Percentiles rank a stretch among this genome's conserved stretches.
phyloP scores from a whole-genome alignment of 2,329 filamentous ascomycete species.

The Botrytis tulipae region DNA sequence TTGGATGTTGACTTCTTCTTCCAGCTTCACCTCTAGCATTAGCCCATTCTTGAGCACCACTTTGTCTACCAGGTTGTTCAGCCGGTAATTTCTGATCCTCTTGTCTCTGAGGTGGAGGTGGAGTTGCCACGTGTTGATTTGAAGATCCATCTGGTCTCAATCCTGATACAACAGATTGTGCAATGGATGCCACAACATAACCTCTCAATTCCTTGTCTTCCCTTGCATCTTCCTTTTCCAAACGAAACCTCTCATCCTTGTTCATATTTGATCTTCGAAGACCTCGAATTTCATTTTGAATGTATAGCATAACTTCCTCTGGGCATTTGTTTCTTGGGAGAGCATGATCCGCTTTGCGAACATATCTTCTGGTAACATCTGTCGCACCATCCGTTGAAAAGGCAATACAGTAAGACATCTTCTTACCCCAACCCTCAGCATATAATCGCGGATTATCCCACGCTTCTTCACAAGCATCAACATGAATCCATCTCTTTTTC shows the following conservation, averaged over 20 bases:
- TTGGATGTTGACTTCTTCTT: conserved; percentile 40
- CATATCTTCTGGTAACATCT: conserved; percentile 65
- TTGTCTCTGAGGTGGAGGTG: conserved; percentile 28
- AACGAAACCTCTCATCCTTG: conserved; percentile 79
- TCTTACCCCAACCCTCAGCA: conserved; percentile 92
- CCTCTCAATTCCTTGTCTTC: conserved; percentile 74
- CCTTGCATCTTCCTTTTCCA: conserved; percentile 75
- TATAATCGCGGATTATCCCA: conserved; percentile 95
- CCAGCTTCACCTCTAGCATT: conserved; percentile 48
- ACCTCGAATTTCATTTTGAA: conserved; percentile 86
- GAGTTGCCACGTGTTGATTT: conserved; percentile 19
- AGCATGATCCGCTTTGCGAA: conserved; percentile 70
- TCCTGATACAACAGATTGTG: conserved; percentile 57
- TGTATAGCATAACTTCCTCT: conserved; percentile 87
- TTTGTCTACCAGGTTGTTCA: conserved; percentile 56
- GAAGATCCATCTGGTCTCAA: conserved; percentile 31
- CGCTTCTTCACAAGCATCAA: conserved; percentile 89
- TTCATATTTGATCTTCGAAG: conserved; percentile 79
- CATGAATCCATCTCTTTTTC: conserved; percentile 92
- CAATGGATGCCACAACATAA: conserved; percentile 71
- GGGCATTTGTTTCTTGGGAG: conserved; percentile 75
- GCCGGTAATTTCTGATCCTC: conserved; percentile 61
- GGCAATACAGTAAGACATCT: conserved; percentile 94
- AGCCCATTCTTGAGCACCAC: conserved; percentile 51
- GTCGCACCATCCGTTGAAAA: conserved; percentile 85